Conservation (phyloP, 768 basidiomycete genomes). For the Mycena indigotica region DNA sequence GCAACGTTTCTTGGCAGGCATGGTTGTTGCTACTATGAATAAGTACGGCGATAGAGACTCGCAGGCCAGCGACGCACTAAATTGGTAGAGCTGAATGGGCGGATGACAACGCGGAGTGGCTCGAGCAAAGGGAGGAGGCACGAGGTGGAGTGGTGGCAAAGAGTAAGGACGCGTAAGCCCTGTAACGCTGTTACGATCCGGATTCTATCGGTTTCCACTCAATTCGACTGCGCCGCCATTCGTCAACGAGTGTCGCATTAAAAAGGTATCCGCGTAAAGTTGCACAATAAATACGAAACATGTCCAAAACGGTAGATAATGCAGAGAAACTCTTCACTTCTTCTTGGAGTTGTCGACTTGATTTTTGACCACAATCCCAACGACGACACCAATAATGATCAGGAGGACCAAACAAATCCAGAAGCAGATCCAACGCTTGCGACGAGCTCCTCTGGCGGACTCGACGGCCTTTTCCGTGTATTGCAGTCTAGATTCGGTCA, state of each 20-base stretch:
- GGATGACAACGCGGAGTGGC: background rate
- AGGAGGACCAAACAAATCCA: constrained; percentile 66
- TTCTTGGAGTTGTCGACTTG: constrained; percentile 42
- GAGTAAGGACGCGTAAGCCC: background rate
- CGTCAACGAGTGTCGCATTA: background rate
- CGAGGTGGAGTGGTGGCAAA: constrained; percentile 4
- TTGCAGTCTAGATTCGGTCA: constrained; percentile 52
- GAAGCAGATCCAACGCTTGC: constrained; percentile 98
- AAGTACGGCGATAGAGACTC: constrained; percentile 8
- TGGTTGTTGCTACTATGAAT: constrained; percentile 31
- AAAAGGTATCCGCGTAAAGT: background rate
- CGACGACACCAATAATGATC: constrained; percentile 65
- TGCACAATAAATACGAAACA: constrained; percentile 12
- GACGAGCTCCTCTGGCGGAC: constrained; percentile 85
- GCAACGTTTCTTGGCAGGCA: constrained; percentile 89
- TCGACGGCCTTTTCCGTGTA: constrained; percentile 87
- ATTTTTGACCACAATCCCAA: constrained; percentile 57
- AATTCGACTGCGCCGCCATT: background rate
- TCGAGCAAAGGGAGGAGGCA: background rate
- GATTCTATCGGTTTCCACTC: background rate
- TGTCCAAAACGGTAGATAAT: constrained; percentile 14
- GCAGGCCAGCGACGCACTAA: background rate
- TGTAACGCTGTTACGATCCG: background rate
- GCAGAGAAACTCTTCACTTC: background rate
- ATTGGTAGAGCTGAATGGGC: background rate